Conservation (phyloP, 2,329 filamentous ascomycete genomes). For the Elsinoe fawcettii region DNA sequence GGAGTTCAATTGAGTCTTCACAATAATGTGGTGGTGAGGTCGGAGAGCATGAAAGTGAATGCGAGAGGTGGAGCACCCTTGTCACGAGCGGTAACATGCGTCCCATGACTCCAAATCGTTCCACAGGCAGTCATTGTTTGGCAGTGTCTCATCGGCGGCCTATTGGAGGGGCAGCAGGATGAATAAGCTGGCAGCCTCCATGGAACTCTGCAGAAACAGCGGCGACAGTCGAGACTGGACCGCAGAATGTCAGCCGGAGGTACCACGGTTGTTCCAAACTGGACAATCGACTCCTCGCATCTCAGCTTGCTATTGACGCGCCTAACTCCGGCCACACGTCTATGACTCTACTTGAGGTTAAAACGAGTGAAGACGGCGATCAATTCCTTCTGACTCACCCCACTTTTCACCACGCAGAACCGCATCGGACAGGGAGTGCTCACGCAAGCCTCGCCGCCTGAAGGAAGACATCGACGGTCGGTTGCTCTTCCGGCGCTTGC, state of each 20-base stretch:
- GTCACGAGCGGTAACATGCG: too few relatives aligned
- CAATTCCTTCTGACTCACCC: not conserved
- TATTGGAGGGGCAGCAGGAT: not conserved
- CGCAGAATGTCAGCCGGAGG: not conserved
- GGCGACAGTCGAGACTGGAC: not conserved
- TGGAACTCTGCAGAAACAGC: constrained; percentile 4
- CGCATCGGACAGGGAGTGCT: too few relatives aligned
- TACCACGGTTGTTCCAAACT: not conserved
- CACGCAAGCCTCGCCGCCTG: not conserved
- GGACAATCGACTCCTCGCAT: too few relatives aligned
- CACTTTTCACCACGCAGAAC: too few relatives aligned
- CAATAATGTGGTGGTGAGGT: not conserved
- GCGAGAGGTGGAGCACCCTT: too few relatives aligned
- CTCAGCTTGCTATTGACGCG: too few relatives aligned
- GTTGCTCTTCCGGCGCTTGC: too few relatives aligned
- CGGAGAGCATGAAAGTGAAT: not conserved
- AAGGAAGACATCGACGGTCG: too few relatives aligned
- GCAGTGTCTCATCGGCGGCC: not conserved
- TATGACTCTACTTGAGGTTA: not conserved
- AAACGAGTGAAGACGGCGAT: too few relatives aligned
- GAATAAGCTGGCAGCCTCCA: not conserved
- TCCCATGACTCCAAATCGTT: too few relatives aligned
- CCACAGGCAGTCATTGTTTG: constrained; percentile 6
- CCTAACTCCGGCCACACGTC: not conserved
- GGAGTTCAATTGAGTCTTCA: not conserved